Base-by-base conservation (phyloP, 306 rosid species). In the Lathyrus oleraceus region DNA sequence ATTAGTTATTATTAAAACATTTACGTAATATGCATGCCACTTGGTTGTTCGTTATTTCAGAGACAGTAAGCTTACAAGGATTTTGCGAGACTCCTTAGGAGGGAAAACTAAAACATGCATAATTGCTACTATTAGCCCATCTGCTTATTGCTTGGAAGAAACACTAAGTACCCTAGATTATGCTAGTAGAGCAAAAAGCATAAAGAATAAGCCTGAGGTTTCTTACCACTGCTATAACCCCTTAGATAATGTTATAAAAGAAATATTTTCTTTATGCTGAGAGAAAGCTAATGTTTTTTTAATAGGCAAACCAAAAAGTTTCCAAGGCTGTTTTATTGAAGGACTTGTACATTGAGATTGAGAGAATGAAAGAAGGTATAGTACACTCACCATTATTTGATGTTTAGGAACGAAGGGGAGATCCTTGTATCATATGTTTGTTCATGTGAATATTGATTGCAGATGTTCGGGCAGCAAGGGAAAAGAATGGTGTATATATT, bases 41-140 rank as follows among this genome's bases (percentile, higher is more conserved):
- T 49, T 49, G 64, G n/a, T 40, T 42, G 45, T 60, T 9, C 9
- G 15, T 60, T 49, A 58, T 63, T 81, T 58, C 89, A 94, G 99
- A 86, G 99, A 94, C 63, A 94, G 99, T 61, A 94, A 94, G 80
- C 97, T 94, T 52, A 94, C 99, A 19, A 84, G 99, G 85, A 80
- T 94, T 51, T 79, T 94, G 62, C 84, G 99, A 73, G 99, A 94
- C 65, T 94, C 99, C 67, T 81, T 94, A 49, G 99, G 99, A 65
- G 99, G 99, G 27, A 94, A 88, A 81, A 94, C 99, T n/a, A 94
- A 91, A 78, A 94, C 99, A 51, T 94, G 99, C 81, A 82, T 94
- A 49, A 88, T 94, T 43, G 99, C 99, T 39, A 94, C 99, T 60
- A 83, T 94, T 61, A 88, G 97, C 40, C 99, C 99, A 10, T 84